Conservation (phyloP, 169 alveolate species). For the Plasmodium inui region DNA sequence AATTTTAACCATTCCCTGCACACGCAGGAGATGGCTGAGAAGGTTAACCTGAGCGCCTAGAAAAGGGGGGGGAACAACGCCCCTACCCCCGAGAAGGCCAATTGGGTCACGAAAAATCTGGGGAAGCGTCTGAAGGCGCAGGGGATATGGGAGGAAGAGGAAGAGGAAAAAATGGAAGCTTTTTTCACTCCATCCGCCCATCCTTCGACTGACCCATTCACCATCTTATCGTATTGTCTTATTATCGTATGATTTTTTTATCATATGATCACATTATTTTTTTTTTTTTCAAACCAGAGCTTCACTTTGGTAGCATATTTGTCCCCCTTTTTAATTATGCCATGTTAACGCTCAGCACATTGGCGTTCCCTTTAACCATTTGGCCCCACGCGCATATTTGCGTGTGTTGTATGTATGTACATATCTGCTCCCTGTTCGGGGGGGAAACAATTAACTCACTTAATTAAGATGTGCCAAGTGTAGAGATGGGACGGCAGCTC, state of each 20-base stretch:
- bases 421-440: background rate
- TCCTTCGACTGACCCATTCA: background rate
- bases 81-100: background rate
- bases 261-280: background rate
- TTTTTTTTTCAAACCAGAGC: background rate
- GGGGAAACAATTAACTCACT: background rate
- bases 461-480: background rate
- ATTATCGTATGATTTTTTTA: no score
- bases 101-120: background rate
- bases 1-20: slow-evolving; percentile 32
- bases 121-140: background rate
- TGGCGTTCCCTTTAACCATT: background rate
- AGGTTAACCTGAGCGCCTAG: slow-evolving; percentile 66
- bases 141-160: background rate
- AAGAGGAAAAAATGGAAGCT: background rate
- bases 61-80: background rate
- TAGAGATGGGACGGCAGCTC: background rate
- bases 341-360: background rate
- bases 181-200: background rate
- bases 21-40: slow-evolving; percentile 38
- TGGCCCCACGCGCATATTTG: background rate
- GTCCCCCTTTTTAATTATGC: background rate
- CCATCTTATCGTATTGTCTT: background rate
- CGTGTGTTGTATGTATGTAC: background rate
- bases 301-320: background rate